phyloP scores from a whole-genome alignment of 768 basidiomycete genomes.

The Xerocomus brunneocitrinus region DNA sequence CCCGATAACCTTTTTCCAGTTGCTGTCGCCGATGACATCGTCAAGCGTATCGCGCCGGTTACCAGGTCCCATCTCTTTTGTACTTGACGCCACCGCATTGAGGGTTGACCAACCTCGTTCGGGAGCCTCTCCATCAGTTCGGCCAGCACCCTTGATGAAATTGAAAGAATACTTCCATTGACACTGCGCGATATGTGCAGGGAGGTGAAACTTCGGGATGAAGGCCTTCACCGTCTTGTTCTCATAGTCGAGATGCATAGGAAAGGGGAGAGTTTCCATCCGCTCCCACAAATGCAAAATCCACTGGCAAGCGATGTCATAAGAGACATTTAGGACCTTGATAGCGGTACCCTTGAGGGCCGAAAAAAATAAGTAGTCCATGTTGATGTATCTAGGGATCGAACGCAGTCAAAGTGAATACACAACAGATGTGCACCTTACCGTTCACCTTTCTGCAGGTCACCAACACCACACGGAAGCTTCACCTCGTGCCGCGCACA shows the following conservation, averaged over 20 bases:
- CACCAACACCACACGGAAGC: not conserved
- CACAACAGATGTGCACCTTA: not conserved
- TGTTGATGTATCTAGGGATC: not conserved
- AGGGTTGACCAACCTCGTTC: constrained; percentile 36
- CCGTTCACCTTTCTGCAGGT: not conserved
- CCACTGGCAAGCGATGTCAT: not conserved
- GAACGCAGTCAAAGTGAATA: too few relatives aligned
- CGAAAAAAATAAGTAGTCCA: not conserved
- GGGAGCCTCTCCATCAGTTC: constrained; percentile 28
- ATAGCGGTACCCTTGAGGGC: not conserved
- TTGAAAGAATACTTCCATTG: constrained; percentile 31
- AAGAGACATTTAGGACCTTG: not conserved
- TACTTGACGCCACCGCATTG: constrained; percentile 30
- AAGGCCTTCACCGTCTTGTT: not conserved
- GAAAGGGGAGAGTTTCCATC: not conserved
- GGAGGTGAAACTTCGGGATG: constrained; percentile 38
- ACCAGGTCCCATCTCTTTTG: too few relatives aligned
- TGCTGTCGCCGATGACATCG: constrained; percentile 32
- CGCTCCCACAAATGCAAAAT: not conserved
- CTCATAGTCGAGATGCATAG: not conserved
- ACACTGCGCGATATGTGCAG: constrained; percentile 29
- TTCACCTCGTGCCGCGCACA: not conserved
- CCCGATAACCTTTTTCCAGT: constrained; percentile 32
- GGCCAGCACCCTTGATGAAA: constrained; percentile 3
- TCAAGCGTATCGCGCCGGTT: constrained; percentile 33